phyloP scores from a whole-genome alignment of 1,139 yeast genomes.

The Torulaspora pretoriensis region DNA sequence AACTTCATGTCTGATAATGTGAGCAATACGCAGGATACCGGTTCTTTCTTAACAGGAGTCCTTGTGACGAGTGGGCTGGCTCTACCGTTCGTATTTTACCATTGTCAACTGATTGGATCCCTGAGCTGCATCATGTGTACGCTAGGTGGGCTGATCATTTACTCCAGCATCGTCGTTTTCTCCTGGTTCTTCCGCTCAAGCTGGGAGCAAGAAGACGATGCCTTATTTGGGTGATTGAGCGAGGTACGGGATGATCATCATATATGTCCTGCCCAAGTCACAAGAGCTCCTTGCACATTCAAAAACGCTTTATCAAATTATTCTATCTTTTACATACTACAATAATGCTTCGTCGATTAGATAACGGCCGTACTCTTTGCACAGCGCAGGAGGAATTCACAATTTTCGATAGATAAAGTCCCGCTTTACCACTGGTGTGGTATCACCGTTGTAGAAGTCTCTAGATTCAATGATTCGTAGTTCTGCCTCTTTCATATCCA shows the following conservation, averaged over 20 bases:
- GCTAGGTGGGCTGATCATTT: constrained; percentile 67
- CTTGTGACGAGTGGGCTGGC: constrained; percentile 66
- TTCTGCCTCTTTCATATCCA: constrained; percentile 36
- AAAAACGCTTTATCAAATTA: neutral
- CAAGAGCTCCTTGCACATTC: neutral
- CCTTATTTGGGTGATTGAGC: constrained; percentile 27
- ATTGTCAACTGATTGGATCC: constrained; percentile 51
- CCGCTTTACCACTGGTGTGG: constrained; percentile 3
- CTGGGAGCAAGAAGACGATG: constrained; percentile 34
- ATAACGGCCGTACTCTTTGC: constrained; percentile 7
- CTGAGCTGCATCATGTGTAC: constrained; percentile 64
- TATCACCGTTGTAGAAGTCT: constrained; percentile 21
- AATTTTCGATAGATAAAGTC: constrained; percentile 16
- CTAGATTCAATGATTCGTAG: constrained; percentile 33
- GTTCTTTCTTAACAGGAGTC: constrained; percentile 60
- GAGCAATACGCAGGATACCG: constrained; percentile 53
- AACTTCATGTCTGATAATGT: constrained; percentile 65
- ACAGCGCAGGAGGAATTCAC: constrained; percentile 3
- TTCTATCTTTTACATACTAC: neutral
- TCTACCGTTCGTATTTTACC: constrained; percentile 62
- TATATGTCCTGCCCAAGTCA: neutral
- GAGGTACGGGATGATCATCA: neutral
- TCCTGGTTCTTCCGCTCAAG: constrained; percentile 54
- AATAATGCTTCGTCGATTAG: constrained; percentile 5
- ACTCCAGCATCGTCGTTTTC: constrained; percentile 63